These are phyloP conservation scores for Linnemannia zychae DNA, from an alignment of 192 early-diverging fungal species.

Conservation along the genomic window DNA sequence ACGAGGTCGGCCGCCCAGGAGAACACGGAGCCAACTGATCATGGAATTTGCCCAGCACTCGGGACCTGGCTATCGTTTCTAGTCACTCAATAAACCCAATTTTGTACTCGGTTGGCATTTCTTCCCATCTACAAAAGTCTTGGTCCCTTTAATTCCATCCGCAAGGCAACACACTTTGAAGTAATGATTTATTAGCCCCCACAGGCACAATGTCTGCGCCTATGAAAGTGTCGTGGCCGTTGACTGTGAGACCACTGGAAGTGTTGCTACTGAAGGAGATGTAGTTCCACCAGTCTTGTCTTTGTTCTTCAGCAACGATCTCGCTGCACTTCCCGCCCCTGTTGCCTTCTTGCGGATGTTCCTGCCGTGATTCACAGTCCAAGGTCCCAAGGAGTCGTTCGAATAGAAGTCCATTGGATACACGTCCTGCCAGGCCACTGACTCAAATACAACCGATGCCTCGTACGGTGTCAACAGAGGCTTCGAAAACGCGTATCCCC, in stretches of 20 bases:
- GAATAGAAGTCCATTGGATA: constrained; percentile 99
- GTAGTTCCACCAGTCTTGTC: background rate
- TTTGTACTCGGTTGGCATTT: too few relatives aligned
- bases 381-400: constrained; percentile 88
- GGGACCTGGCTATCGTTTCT: constrained; percentile 13
- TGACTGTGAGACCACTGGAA: background rate
- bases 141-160: too few relatives aligned
- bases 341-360: constrained; percentile 52
- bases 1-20: constrained; percentile 27
- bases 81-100: background rate
- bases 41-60: constrained; percentile 30
- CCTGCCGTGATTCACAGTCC: constrained; percentile 92
- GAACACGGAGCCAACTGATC: constrained; percentile 16
- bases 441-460: constrained; percentile 87
- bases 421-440: constrained; percentile 81
- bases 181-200: background rate
- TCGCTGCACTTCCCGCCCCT: background rate
- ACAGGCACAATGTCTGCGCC: background rate
- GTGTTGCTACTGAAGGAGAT: background rate
- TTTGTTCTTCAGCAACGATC: background rate
- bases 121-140: too few relatives aligned
- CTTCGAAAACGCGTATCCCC: constrained; percentile 96
- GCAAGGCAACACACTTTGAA: too few relatives aligned
- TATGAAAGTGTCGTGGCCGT: background rate
- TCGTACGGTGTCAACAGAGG: constrained; percentile 97